phyloP scores from a whole-genome alignment of 495 filamentous ascomycete species.

The Glarea lozoyensis region DNA sequence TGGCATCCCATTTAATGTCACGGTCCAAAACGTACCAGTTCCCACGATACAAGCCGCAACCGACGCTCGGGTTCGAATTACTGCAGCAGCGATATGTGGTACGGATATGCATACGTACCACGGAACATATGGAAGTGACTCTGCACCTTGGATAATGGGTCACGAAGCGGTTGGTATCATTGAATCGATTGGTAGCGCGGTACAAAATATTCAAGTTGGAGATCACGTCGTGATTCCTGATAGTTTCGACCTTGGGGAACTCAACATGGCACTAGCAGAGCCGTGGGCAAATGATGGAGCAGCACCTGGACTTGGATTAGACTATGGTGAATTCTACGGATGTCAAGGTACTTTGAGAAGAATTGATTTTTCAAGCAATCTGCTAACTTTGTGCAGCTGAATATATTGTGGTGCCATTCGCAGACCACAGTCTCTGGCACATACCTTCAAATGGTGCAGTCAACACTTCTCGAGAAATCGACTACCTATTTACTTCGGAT shows the following conservation, averaged over 20 bases:
- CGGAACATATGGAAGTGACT: background rate
- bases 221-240: background rate
- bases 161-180: background rate
- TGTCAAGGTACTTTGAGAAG: background rate
- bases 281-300: background rate
- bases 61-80: background rate
- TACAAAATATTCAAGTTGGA: background rate
- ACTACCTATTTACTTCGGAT: conserved; percentile 42
- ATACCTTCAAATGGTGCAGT: background rate
- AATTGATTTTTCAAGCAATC: background rate
- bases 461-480: conserved; percentile 27
- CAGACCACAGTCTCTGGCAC: background rate
- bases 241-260: background rate
- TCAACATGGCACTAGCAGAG: background rate
- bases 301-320: background rate
- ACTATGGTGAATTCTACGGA: background rate
- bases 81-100: background rate
- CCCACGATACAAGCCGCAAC: background rate
- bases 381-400: background rate
- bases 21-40: background rate
- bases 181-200: background rate
- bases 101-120: background rate
- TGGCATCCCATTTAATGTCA: background rate
- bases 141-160: background rate
- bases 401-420: background rate